A percentile compares a stretch with the other conserved stretches of the same genome.
Evolutionary conservation across 257 asterid species (phyloP).

Genomic region (Scutellaria baicalensis): DNA sequence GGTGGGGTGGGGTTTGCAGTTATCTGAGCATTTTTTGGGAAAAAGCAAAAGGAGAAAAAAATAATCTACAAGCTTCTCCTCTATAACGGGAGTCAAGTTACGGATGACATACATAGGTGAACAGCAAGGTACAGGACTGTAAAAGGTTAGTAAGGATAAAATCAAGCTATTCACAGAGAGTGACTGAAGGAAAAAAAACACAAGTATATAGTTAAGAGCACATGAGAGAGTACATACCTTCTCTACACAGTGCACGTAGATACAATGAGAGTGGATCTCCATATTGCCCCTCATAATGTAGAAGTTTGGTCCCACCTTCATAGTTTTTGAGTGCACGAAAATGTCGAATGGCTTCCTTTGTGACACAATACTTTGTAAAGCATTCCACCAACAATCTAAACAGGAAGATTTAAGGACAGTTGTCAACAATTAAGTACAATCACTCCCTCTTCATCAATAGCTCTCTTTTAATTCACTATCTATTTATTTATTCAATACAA

Average conservation of each 20-base stretch:
- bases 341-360: conserved; percentile 88
- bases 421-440: no score
- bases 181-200: conserved; percentile 2
- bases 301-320: conserved; percentile 72
- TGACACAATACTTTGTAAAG: conserved; percentile 93
- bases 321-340: conserved; percentile 77
- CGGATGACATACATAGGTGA: background rate
- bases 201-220: background rate
- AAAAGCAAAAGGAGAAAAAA: no score
- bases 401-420: conserved; percentile 9
- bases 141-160: background rate
- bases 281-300: conserved; percentile 68
- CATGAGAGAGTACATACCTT: conserved; percentile 42
- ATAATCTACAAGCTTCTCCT: background rate
- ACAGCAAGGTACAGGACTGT: background rate
- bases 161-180: background rate
- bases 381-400: conserved; percentile 90
- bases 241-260: conserved; percentile 95
- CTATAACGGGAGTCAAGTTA: background rate
- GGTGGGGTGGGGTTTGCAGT: no score
- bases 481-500: no score
- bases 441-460: no score
- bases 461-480: no score
- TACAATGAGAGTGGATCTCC: conserved; percentile 97
- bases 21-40: no score